These are phyloP conservation scores for Cymodocea nodosa DNA, from an alignment of 116 monocot genomes.

Conservation along the genomic window DNA sequence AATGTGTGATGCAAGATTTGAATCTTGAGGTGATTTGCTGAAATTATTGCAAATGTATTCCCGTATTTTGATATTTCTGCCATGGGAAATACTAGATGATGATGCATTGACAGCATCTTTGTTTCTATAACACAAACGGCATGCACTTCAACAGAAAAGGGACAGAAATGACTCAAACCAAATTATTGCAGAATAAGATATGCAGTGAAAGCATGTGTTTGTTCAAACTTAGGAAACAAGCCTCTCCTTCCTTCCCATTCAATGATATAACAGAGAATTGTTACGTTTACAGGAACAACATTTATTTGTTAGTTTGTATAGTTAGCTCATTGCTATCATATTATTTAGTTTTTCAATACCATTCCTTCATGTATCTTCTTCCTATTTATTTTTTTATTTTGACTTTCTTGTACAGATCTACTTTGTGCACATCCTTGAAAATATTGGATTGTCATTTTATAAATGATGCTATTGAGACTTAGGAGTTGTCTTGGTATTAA, in stretches of 20 bases:
- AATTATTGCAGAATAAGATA: conserved; percentile 37
- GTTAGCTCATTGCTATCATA: conserved; percentile 5
- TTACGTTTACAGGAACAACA: neutral
- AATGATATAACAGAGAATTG: conserved; percentile 1
- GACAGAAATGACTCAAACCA: neutral
- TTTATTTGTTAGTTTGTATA: neutral
- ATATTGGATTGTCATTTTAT: too few species aligned
- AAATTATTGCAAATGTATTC: neutral
- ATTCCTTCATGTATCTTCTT: too few species aligned
- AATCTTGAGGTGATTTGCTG: conserved; percentile 35
- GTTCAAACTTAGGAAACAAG: conserved; percentile 25
- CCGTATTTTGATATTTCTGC: too few species aligned
- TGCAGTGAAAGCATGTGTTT: conserved; percentile 29
- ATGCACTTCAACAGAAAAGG: neutral
- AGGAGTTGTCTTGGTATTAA: too few species aligned
- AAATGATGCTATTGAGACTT: too few species aligned
- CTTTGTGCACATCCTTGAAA: too few species aligned
- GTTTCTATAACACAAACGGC: neutral
- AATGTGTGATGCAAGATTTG: conserved; percentile 38
- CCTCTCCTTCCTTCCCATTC: conserved; percentile 1
- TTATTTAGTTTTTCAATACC: neutral
- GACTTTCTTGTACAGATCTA: too few species aligned
- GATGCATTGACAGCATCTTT: neutral
- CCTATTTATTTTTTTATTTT: too few species aligned
- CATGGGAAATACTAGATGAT: neutral